Evolutionary conservation across 2,329 filamentous ascomycete species (phyloP), one percentile per base, ranked within the genome.

Genomic region (Fusarium siculi): DNA sequence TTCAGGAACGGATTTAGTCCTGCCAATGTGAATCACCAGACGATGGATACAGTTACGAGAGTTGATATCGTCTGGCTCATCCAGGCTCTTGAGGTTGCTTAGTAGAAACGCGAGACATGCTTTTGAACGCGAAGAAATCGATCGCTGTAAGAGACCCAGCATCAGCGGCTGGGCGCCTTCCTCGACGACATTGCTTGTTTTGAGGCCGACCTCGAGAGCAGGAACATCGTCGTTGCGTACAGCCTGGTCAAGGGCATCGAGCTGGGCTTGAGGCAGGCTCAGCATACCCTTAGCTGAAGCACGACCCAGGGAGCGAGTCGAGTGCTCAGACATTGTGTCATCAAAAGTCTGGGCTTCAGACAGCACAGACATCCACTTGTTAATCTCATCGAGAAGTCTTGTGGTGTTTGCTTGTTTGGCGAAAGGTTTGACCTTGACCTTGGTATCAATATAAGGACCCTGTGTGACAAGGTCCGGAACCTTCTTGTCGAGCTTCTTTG

Each of bases 401-500:
- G 82, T 81, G 28, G 86, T 85, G 56, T 84, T 85, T 34, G 81
- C 85, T 72, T 90, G 96, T 70, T 93, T 95, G 23, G 96, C 94
- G 82, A 99, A 99, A 1, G 93, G 90, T 74, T 92, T 92, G 4
- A 93, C 92, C 75, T 97, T 94, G 64, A 99, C 96, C 84, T 97
- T 97, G 52, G 94, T 94, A 44, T 93, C 91, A 67, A 99, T 87
- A 79, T 98, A 99, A 65, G 91, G 90, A 80, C 93, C 91, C 84
- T 98, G 95, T 1, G 93, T 92, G 56, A 91, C 89, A 7, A 91
- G 90, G 50, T 90, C 88, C 3, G 92, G 88, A 6, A 98, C 90
- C 84, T 97, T 98, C 85, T 99, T 99, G 84, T 99, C 96, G 50
- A 98, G 86, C 84, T 99, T 99, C 86, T 99, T 99, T 57, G 96